Base-by-base conservation (phyloP, 352 stramenopile species). In the Phytophthora pini region DNA sequence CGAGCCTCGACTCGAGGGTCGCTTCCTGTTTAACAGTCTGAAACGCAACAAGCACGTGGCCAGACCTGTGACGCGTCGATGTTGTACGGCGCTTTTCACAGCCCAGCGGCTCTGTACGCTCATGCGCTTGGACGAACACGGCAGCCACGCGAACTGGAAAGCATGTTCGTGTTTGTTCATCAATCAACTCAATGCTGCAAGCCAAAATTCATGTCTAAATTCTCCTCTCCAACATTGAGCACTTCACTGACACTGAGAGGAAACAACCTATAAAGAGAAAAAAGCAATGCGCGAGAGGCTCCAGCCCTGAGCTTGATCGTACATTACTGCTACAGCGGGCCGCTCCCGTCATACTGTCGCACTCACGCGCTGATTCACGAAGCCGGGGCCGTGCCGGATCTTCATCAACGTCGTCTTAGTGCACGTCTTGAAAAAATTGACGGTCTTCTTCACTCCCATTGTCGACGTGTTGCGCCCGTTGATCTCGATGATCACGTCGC, bases 381-480 rank as follows among this genome's bases (percentile, higher is more conserved):
- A 94, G 6, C 69, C 82, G n/a, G 88, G 88, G 15, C 88, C 88
- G 58, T 89, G 88, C 13, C 87, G 86, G 24, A 96, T 76, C 70
- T 96, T 96, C 61, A 96, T 67, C 45, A 96, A 59, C 65, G 87
- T 93, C 50, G 88, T 96, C 75, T 96, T 96, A 1, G 84, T 80
- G 61, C 86, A 93, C 29, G 88, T 89, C 60, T 89, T 92, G 26
- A 96, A 68, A 60, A 96, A 96, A 59, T 77, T 90, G 39, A 94
- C 84, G 24, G 88, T 96, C 73, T 96, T 96, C 68, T 96, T 96
- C 29, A 96, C 88, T 29, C 88, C 86, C 88, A 96, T 96, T 12
- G 83, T 86, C 12, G 88, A 94, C 47, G 85, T 94, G 53, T 96
- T 93, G 61, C 84, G 84, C n/a, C 86, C 86, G 56, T 96, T 96